phyloP scores from a whole-genome alignment of 2,329 filamentous ascomycete species.

The Zasmidium cellare region DNA sequence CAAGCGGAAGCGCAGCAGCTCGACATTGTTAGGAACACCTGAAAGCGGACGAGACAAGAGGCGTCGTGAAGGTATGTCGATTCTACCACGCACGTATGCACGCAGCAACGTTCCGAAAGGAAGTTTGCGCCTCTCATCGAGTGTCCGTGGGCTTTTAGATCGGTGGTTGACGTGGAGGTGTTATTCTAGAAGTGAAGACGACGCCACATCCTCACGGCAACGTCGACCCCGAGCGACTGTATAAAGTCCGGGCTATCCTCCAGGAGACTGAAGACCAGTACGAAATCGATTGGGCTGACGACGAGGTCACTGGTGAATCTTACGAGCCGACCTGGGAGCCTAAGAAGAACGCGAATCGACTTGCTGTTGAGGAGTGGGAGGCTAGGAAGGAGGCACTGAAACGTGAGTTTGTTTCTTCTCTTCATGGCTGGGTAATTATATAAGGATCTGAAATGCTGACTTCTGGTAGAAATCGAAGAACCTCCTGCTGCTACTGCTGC shows the following conservation, averaged over 20 bases:
- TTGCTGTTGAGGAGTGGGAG: slow-evolving; percentile 40
- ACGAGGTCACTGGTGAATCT: slow-evolving; percentile 49
- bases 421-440: no score
- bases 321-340: slow-evolving; percentile 57
- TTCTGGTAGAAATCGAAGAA: background rate
- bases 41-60: slow-evolving; percentile 14
- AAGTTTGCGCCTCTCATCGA: no score
- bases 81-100: background rate
- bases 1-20: slow-evolving; percentile 20
- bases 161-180: no score
- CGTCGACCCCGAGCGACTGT: slow-evolving; percentile 27
- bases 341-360: slow-evolving; percentile 37
- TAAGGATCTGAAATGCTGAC: no score
- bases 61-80: slow-evolving; percentile 5
- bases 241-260: slow-evolving; percentile 33
- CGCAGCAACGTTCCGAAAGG: no score
- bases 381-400: slow-evolving; percentile 22
- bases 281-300: slow-evolving; percentile 58
- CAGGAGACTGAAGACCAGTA: slow-evolving; percentile 44
- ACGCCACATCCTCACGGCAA: slow-evolving; percentile 29
- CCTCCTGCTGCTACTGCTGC: background rate
- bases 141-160: no score
- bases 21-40: slow-evolving; percentile 11
- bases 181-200: background rate
- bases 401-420: slow-evolving; percentile 1